Conservation (phyloP, 208 protist species). For the Wallacemonas sp. region DNA sequence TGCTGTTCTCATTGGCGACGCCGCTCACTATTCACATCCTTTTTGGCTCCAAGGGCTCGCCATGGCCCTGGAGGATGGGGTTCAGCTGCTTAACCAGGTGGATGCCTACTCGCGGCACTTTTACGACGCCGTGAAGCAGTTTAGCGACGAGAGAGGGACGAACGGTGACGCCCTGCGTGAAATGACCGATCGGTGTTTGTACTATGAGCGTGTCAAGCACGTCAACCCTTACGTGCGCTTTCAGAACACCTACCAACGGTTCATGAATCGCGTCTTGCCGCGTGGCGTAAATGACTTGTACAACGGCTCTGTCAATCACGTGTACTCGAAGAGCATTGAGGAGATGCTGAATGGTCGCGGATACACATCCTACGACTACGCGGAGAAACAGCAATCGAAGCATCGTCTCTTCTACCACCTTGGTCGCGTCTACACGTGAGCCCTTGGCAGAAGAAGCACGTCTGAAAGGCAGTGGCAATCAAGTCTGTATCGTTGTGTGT, state of each 20-base stretch:
- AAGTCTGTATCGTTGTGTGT: background rate
- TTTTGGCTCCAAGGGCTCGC: conserved; percentile 88
- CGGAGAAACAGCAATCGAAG: conserved; percentile 88
- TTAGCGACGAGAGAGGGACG: conserved; percentile 82
- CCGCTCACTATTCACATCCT: conserved; percentile 79
- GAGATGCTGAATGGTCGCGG: conserved; percentile 87
- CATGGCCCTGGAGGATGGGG: conserved; percentile 79
- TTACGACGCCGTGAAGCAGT: conserved; percentile 88
- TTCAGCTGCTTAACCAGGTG: conserved; percentile 78
- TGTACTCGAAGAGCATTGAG: conserved; percentile 85
- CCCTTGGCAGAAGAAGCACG: too few relatives aligned
- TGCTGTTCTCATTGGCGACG: conserved; percentile 80
- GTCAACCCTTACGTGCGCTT: conserved; percentile 71
- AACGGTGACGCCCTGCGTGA: conserved; percentile 81
- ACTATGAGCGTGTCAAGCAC: conserved; percentile 85
- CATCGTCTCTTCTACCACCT: conserved; percentile 78
- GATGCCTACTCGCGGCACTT: conserved; percentile 85
- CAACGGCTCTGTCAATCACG: conserved; percentile 76
- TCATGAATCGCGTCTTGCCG: conserved; percentile 67
- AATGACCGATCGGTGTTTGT: conserved; percentile 83
- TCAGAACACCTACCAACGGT: conserved; percentile 77
- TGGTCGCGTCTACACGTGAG: conserved; percentile 79
- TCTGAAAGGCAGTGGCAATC: too few relatives aligned
- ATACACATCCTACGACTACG: conserved; percentile 89
- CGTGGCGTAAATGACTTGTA: conserved; percentile 69